Percentiles rank a stretch among this genome's conserved stretches.
Conservation (phyloP, 148 eudicot genomes). For the Tetragonia tetragonoides region DNA sequence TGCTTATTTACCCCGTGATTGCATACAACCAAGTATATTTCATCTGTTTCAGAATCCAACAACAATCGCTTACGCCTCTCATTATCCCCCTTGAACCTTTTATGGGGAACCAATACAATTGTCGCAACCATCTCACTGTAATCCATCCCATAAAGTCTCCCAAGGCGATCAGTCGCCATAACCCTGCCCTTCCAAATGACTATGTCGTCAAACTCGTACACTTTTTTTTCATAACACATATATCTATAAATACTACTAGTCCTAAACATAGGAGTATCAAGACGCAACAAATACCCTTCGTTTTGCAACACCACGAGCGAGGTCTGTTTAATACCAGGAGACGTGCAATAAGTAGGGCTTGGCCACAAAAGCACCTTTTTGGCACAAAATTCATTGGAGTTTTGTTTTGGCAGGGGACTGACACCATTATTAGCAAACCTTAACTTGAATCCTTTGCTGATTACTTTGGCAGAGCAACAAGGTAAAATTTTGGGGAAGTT, state of each 20-base stretch:
- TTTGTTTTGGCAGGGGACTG: too few relatives aligned
- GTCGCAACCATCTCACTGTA: neutral
- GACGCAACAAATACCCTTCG: too few relatives aligned
- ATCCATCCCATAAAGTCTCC: neutral
- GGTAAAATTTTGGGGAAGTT: too few relatives aligned
- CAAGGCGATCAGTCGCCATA: neutral
- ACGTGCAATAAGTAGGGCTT: neutral
- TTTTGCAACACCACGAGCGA: neutral
- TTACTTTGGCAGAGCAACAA: neutral
- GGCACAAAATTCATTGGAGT: neutral
- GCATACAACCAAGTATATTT: slow-evolving; percentile 5
- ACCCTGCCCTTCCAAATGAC: neutral
- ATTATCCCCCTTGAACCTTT: neutral
- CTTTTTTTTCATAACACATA: neutral
- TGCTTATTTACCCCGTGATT: neutral
- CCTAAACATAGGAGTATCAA: neutral
- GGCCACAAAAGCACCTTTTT: neutral
- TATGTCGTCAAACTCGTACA: slow-evolving; percentile 16
- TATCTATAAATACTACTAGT: neutral
- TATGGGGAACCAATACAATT: neutral
- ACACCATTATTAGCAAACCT: neutral
- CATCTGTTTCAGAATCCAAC: neutral
- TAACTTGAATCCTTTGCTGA: neutral
- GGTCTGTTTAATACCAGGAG: neutral
- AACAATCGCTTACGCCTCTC: neutral